Percentiles rank a stretch among this genome's conserved stretches.
These are phyloP conservation scores for Tulasnella sp. DNA, from an alignment of 768 basidiomycete genomes.

Conservation along the genomic window DNA sequence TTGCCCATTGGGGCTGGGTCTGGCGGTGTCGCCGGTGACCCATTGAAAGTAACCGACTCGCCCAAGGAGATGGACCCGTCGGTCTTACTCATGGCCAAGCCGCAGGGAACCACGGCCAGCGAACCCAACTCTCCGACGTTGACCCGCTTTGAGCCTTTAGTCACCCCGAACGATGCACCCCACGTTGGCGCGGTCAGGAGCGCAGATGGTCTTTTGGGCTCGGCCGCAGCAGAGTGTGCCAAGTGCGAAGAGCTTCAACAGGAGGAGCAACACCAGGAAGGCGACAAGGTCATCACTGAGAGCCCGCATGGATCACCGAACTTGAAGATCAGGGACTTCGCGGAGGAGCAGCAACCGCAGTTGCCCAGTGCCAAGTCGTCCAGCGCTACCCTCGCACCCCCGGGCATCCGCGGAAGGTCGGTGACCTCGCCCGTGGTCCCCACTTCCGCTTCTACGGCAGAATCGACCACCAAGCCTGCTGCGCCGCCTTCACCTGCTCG, in stretches of 20 bases:
- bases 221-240: conserved; percentile 5
- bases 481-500: conserved; percentile 22
- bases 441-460: conserved; percentile 16
- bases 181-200: conserved; percentile 9
- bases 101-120: conserved; percentile 72
- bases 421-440: conserved; percentile 9
- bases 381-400: conserved; percentile 1
- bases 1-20: conserved; percentile 34
- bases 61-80: conserved; percentile 63
- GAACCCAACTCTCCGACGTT: conserved; percentile 19
- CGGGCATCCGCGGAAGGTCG: not conserved
- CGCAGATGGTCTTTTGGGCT: conserved; percentile 1
- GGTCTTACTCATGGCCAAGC: conserved; percentile 70
- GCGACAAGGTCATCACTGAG: conserved; percentile 13
- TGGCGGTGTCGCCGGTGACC: conserved; percentile 35
- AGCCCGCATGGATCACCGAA: not conserved
- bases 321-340: conserved; percentile 23
- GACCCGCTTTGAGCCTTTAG: conserved; percentile 25
- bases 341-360: not conserved
- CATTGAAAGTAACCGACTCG: conserved; percentile 33
- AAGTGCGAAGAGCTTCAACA: conserved; percentile 9
- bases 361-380: conserved; percentile 15
- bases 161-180: not conserved
- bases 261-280: not conserved
- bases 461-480: not conserved